Base-by-base conservation (phyloP, 2,329 filamentous ascomycete species). In the Stachybotrys elegans region DNA sequence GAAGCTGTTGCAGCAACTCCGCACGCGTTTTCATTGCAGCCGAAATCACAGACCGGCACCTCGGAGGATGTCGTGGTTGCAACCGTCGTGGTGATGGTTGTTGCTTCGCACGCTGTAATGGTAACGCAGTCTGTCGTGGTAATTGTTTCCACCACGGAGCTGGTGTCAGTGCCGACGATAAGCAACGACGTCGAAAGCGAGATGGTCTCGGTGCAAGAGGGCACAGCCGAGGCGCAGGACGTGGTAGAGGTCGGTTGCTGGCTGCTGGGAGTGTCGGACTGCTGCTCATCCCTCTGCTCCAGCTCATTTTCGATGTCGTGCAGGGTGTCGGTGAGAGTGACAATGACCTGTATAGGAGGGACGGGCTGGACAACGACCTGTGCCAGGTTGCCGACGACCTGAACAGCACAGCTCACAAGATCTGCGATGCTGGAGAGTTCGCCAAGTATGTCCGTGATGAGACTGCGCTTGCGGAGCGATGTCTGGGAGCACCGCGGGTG, bases 261-360 rank as follows among this genome's bases (percentile, higher is more conserved):
- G n/a, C 12, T 37, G 34, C 6, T 6, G n/a, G 16, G n/a, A 13
- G n/a, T 25, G 21, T 44, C 22, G 4, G 37, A 37, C n/a, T 44
- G 35, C 21, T 47, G 40, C 14, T 48, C 44, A 21, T 47, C 34
- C n/a, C 43, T 42, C 40, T 46, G 35, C 27, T 45, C 40, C 17
- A 46, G 41, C 42, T 43, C 39, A 7, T 42, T 38, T 8, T 41
- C 42, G 9, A 49, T 44, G n/a, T 49, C 47, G 9, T 47, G 47
- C 4, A 49, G 47, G 13, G 44, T 47, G n/a, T 47, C 47, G 3
- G 47, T 49, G 6, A 49, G 35, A 37, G 35, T 47, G 6, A 35
- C 25, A 12, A 47, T 40, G 13, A 44, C 23, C 8, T 42, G 29
- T 4, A 49, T 43, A 13, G 42, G 44, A 13, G 44, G 44, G 4